phyloP scores from a whole-genome alignment of 2,329 filamentous ascomycete genomes.

The Dothistroma septosporum region DNA sequence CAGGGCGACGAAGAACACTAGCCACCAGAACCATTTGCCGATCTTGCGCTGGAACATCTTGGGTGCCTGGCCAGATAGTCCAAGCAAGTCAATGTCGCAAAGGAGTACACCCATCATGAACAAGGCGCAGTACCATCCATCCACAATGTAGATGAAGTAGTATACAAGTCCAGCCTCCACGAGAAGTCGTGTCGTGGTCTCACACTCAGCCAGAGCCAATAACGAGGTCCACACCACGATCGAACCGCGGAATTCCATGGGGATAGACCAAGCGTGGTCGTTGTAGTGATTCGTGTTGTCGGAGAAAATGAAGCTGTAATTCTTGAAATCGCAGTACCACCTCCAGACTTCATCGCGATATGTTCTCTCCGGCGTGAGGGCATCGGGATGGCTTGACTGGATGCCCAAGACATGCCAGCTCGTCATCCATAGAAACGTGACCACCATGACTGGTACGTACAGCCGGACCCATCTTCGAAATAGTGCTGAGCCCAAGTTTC shows the following conservation, averaged over 20 bases:
- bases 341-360: constrained; percentile 32
- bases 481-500: constrained; percentile 46
- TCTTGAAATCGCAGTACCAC: constrained; percentile 56
- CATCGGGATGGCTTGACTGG: background rate
- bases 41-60: background rate
- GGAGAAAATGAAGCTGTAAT: constrained; percentile 61
- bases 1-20: constrained; percentile 51
- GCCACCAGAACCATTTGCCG: constrained; percentile 45
- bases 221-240: constrained; percentile 57
- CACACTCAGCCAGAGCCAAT: constrained; percentile 53
- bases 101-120: constrained; percentile 60
- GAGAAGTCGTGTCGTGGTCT: constrained; percentile 39
- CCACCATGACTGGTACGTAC: constrained; percentile 50
- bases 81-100: constrained; percentile 57
- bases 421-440: constrained; percentile 52
- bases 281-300: constrained; percentile 50
- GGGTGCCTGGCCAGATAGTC: constrained; percentile 50
- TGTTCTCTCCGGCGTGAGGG: background rate
- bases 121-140: constrained; percentile 59
- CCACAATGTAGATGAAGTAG: constrained; percentile 65
- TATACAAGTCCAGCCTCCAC: constrained; percentile 48
- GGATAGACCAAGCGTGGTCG: constrained; percentile 59
- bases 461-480: constrained; percentile 51
- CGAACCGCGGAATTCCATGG: constrained; percentile 60
- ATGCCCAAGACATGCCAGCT: constrained; percentile 51